phyloP scores from a whole-genome alignment of 2,329 filamentous ascomycete genomes.

The Fusarium armeniacum region DNA sequence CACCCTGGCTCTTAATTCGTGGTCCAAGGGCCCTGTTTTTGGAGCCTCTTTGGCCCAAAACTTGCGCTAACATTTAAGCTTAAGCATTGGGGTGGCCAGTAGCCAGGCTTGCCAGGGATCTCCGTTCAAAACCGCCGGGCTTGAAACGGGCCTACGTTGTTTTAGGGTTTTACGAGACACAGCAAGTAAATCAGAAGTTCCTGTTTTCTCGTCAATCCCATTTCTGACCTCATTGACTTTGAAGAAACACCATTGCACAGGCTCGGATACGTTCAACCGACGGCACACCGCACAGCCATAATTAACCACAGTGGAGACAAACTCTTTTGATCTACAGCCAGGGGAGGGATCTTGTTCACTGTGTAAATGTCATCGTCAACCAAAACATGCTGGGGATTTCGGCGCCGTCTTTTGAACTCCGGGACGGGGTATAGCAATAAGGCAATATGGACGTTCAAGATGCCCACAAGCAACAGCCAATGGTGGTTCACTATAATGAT shows the following conservation, averaged over 20 bases:
- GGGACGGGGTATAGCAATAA: slow-evolving; percentile 23
- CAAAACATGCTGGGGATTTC: slow-evolving; percentile 21
- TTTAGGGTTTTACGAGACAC: background rate
- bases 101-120: slow-evolving; percentile 25
- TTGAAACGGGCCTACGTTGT: slow-evolving; percentile 21
- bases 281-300: slow-evolving; percentile 31
- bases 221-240: slow-evolving; percentile 21
- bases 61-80: slow-evolving; percentile 44
- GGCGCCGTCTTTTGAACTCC: slow-evolving; percentile 41
- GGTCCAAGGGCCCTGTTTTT: slow-evolving; percentile 8
- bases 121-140: slow-evolving; percentile 12
- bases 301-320: slow-evolving; percentile 17
- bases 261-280: slow-evolving; percentile 18
- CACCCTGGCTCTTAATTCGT: background rate
- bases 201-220: background rate
- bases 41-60: slow-evolving; percentile 33
- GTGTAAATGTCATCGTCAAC: slow-evolving; percentile 29
- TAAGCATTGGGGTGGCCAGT: slow-evolving; percentile 30
- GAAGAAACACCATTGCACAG: slow-evolving; percentile 4
- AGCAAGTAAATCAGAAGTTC: background rate
- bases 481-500: slow-evolving; percentile 1
- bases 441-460: background rate
- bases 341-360: slow-evolving; percentile 22
- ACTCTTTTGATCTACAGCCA: slow-evolving; percentile 34
- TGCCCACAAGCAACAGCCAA: slow-evolving; percentile 2